A percentile compares a stretch with the other conserved stretches of the same genome.
phyloP scores from a whole-genome alignment of 1,139 yeast genomes.

The Pichia sp. region DNA sequence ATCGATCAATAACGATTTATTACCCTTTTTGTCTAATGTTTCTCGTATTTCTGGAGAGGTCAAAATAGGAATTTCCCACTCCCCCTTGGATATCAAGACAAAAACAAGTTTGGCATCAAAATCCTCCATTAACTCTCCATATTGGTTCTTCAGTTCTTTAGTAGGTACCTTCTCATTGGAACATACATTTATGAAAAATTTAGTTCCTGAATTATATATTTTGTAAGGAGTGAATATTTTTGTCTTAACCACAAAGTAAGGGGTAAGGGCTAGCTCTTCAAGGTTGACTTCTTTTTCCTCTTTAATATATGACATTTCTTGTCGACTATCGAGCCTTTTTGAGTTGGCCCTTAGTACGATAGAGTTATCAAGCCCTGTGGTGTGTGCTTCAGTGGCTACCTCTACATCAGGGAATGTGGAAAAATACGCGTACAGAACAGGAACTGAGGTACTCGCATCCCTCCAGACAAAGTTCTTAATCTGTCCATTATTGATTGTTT shows the following conservation, averaged over 20 bases:
- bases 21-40: conserved; percentile 67
- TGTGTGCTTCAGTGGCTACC: too few species aligned
- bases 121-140: conserved; percentile 30
- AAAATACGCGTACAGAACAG: neutral
- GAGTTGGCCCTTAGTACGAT: too few species aligned
- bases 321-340: neutral
- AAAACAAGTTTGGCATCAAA: conserved; percentile 58
- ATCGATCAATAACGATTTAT: conserved; percentile 61
- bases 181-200: conserved; percentile 77
- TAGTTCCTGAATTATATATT: conserved; percentile 39
- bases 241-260: conserved; percentile 66
- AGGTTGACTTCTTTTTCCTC: conserved; percentile 7
- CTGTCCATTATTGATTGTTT: neutral
- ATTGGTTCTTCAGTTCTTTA: conserved; percentile 11
- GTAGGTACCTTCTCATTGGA: conserved; percentile 64
- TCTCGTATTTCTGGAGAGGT: conserved; percentile 50
- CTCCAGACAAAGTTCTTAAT: neutral
- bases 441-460: neutral
- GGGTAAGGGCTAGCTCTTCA: conserved; percentile 40
- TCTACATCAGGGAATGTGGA: too few species aligned
- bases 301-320: neutral
- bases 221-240: conserved; percentile 38
- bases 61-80: conserved; percentile 83
- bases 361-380: too few species aligned
- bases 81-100: conserved; percentile 61